Conservation (phyloP, 306 rosid genomes). For the Calophaca sinica region DNA sequence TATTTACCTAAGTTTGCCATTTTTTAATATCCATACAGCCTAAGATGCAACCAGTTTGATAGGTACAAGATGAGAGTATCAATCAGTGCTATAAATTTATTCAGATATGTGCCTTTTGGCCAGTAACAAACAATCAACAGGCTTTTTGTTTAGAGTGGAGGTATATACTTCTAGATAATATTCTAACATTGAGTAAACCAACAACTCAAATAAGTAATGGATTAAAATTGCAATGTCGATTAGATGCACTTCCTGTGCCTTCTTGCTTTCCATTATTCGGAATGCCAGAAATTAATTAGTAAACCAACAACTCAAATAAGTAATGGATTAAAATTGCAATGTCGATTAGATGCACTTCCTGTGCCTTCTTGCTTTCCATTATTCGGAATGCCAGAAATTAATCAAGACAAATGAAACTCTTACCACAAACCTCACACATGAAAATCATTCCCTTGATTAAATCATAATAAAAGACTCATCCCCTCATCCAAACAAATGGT, state of each 20-base stretch:
- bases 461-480: not conserved
- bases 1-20: not conserved
- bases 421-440: not conserved
- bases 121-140: not conserved
- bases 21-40: not conserved
- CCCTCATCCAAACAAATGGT: not conserved
- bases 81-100: not conserved
- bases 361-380: not conserved
- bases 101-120: not conserved
- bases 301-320: not conserved
- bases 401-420: slow-evolving; percentile 6
- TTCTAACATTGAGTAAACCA: not conserved
- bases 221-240: not conserved
- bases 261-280: not conserved
- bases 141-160: not conserved
- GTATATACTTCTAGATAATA: not conserved
- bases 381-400: not conserved
- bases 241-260: slow-evolving; percentile 6
- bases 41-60: not conserved
- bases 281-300: not conserved
- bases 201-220: not conserved
- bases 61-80: not conserved
- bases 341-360: slow-evolving; percentile 1
- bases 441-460: slow-evolving; percentile 14
- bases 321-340: not conserved